These are phyloP conservation scores for Aspergillus latus DNA, from an alignment of 2,329 filamentous ascomycete species.

Conservation along the genomic window DNA sequence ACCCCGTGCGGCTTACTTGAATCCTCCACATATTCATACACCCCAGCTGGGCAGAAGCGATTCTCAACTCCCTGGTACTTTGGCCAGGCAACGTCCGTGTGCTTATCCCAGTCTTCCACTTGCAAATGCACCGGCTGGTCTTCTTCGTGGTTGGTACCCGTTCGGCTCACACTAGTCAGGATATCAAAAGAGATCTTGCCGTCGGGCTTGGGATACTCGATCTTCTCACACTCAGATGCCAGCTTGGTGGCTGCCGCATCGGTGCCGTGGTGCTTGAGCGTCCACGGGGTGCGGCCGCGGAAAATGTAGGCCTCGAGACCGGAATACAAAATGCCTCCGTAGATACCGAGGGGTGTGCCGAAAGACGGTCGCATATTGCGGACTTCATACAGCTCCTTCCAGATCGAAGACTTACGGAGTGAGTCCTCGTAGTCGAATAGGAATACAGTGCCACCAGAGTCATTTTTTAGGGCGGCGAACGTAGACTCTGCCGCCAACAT, in stretches of 20 bases:
- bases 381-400: constrained; percentile 91
- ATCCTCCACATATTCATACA: constrained; percentile 98
- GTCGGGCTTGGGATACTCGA: constrained; percentile 96
- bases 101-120: constrained; percentile 91
- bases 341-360: constrained; percentile 80
- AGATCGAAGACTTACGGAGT: constrained; percentile 81
- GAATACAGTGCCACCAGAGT: constrained; percentile 72
- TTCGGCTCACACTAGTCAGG: constrained; percentile 88
- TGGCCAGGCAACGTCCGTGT: constrained; percentile 79
- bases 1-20: constrained; percentile 81
- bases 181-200: constrained; percentile 95
- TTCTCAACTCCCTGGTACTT: constrained; percentile 91
- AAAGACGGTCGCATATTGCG: constrained; percentile 98
- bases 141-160: constrained; percentile 97
- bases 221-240: constrained; percentile 78
- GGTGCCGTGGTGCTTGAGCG: constrained; percentile 75
- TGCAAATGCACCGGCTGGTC: constrained; percentile 96
- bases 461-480: constrained; percentile 67
- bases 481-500: constrained; percentile 94
- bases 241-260: constrained; percentile 78
- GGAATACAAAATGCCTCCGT: constrained; percentile 88
- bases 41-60: constrained; percentile 92
- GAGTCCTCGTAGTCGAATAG: constrained; percentile 91
- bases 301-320: constrained; percentile 87
- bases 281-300: constrained; percentile 87